Percentiles rank a stretch among this genome's conserved stretches.
These are phyloP conservation scores for Medakamo hakoo DNA, from an alignment of 139 green algal species.

Conservation along the genomic window DNA sequence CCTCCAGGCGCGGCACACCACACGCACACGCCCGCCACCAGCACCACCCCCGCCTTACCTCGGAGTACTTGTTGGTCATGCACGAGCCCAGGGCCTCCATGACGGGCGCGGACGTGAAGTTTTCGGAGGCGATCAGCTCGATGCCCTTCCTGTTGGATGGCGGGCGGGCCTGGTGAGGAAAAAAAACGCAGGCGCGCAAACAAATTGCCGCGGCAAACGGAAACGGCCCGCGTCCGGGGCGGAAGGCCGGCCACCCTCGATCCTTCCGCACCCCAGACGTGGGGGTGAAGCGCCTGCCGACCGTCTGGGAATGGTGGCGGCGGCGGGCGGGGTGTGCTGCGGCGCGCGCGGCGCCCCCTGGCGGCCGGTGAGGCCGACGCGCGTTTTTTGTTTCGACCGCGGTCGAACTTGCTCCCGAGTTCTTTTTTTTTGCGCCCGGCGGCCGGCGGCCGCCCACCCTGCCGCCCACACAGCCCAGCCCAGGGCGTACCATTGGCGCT, in stretches of 20 bases:
- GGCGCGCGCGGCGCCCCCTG: too few species aligned
- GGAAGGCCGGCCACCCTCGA: neutral
- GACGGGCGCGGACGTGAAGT: constrained; percentile 86
- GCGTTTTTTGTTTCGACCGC: too few species aligned
- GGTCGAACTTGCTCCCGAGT: too few species aligned
- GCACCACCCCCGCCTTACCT: too few species aligned
- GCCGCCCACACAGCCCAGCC: neutral
- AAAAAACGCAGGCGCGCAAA: neutral
- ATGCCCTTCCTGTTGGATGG: constrained; percentile 69
- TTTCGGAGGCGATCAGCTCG: constrained; percentile 95
- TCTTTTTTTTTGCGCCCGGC: too few species aligned
- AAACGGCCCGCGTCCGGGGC: neutral
- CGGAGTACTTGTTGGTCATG: constrained; percentile 97
- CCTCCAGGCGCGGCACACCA: too few species aligned
- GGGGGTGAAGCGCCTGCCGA: neutral
- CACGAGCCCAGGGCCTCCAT: constrained; percentile 90
- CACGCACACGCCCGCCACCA: too few species aligned
- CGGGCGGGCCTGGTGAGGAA: neutral
- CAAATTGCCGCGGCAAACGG: neutral
- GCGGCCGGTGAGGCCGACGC: too few species aligned
- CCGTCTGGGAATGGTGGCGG: too few species aligned
- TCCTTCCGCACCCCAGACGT: neutral
- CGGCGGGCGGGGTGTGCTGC: neutral
- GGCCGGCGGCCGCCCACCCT: too few species aligned
- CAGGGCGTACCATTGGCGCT: constrained; percentile 73